Conservation (phyloP, 306 rosid species). For the Sicyos baderoa region DNA sequence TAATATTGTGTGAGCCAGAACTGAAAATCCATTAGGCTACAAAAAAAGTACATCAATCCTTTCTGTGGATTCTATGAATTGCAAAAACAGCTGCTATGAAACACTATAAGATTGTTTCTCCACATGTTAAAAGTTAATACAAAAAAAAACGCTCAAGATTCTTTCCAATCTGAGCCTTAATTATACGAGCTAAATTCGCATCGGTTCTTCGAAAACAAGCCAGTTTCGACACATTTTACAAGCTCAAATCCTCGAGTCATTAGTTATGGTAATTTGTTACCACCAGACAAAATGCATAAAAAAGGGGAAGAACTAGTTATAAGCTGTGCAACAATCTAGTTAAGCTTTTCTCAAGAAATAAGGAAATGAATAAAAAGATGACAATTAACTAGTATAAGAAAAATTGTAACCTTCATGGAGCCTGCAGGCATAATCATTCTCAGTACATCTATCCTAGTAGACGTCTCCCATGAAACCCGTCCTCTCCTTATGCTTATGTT, state of each 20-base stretch:
- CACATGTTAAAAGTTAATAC: background rate
- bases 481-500: slow-evolving; percentile 83
- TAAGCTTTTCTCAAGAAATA: background rate
- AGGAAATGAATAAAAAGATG: background rate
- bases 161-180: background rate
- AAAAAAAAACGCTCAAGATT: background rate
- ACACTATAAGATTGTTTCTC: background rate
- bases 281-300: background rate
- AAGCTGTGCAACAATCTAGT: no score
- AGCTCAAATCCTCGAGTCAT: background rate
- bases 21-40: background rate
- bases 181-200: background rate
- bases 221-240: background rate
- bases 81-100: slow-evolving; percentile 3
- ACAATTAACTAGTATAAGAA: slow-evolving; percentile 23
- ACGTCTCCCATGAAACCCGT: slow-evolving; percentile 93
- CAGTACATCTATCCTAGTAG: slow-evolving; percentile 85
- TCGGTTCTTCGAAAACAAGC: background rate
- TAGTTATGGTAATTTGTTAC: background rate
- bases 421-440: slow-evolving; percentile 98
- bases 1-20: background rate
- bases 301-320: background rate
- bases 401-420: slow-evolving; percentile 70
- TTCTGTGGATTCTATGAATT: background rate
- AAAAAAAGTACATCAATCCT: background rate